Conservation (phyloP, 2,329 filamentous ascomycete species). For the Trichoderma lentiforme region DNA sequence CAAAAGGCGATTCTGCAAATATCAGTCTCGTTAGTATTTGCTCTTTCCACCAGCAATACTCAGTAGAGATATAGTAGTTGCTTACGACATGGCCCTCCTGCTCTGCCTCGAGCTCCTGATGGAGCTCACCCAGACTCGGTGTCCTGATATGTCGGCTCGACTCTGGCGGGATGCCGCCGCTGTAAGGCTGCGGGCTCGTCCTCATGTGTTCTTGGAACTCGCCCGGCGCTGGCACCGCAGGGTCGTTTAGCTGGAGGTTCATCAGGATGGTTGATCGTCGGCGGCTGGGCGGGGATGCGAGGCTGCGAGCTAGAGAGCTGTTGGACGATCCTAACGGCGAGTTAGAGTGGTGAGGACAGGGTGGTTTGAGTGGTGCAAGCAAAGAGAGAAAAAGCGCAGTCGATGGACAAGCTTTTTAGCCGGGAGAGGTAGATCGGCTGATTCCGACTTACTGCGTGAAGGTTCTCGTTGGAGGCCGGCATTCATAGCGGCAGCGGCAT, state of each 20-base stretch:
- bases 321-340: constrained; percentile 46
- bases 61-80: neutral
- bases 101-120: constrained; percentile 75
- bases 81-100: constrained; percentile 73
- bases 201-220: constrained; percentile 51
- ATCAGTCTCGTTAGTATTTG: constrained; percentile 14
- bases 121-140: constrained; percentile 71
- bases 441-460: constrained; percentile 47
- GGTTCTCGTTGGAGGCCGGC: constrained; percentile 67
- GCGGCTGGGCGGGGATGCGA: constrained; percentile 50
- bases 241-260: constrained; percentile 72
- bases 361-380: neutral
- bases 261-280: constrained; percentile 67
- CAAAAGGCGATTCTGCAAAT: constrained; percentile 65
- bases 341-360: neutral
- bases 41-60: neutral
- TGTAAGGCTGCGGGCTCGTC: constrained; percentile 42
- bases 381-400: neutral
- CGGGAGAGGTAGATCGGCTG: neutral
- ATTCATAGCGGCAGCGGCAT: constrained; percentile 74
- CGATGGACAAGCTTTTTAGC: constrained; percentile 5
- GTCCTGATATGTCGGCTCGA: constrained; percentile 60
- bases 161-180: constrained; percentile 49
- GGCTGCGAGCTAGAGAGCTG: constrained; percentile 46
- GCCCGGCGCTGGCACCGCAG: constrained; percentile 62